Percentiles rank a stretch among this genome's conserved stretches.
Conservation (phyloP, 495 filamentous ascomycete genomes). For the Tuber indicum region DNA sequence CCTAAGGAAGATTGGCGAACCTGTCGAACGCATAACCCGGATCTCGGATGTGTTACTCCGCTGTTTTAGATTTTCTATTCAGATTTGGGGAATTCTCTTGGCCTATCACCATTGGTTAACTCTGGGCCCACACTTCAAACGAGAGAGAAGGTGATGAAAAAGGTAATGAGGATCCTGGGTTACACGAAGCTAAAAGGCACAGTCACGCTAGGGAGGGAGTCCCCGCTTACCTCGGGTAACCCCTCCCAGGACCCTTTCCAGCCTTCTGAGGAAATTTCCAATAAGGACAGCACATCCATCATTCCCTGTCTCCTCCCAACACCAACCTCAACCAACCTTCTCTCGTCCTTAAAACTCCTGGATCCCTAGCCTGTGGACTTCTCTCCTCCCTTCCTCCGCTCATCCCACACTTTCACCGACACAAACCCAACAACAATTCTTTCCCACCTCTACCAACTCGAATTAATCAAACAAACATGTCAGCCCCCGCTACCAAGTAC, state of each 20-base stretch:
- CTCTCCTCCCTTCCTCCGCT: neutral
- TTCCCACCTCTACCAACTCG: neutral
- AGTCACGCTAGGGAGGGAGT: neutral
- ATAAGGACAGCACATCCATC: neutral
- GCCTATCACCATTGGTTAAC: neutral
- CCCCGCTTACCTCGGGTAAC: neutral
- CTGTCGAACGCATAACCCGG: neutral
- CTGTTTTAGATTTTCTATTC: neutral
- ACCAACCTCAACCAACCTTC: neutral
- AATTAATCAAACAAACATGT: slow-evolving; percentile 51
- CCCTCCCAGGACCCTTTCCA: neutral
- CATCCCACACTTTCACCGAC: neutral
- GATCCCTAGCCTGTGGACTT: neutral
- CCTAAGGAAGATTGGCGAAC: neutral
- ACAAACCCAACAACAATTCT: neutral
- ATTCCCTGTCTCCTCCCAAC: neutral
- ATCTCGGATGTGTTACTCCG: neutral
- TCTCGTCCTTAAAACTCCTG: neutral
- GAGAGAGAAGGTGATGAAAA: too few species aligned
- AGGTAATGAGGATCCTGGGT: too few species aligned
- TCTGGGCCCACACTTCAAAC: neutral
- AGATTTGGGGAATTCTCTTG: neutral
- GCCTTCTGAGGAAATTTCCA: neutral
- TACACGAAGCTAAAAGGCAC: neutral
- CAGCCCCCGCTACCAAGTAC: slow-evolving; percentile 83